Percentiles rank a stretch among this genome's conserved stretches.
Conservation (phyloP, 2,329 filamentous ascomycete genomes). For the Colletotrichum brevisporum region DNA sequence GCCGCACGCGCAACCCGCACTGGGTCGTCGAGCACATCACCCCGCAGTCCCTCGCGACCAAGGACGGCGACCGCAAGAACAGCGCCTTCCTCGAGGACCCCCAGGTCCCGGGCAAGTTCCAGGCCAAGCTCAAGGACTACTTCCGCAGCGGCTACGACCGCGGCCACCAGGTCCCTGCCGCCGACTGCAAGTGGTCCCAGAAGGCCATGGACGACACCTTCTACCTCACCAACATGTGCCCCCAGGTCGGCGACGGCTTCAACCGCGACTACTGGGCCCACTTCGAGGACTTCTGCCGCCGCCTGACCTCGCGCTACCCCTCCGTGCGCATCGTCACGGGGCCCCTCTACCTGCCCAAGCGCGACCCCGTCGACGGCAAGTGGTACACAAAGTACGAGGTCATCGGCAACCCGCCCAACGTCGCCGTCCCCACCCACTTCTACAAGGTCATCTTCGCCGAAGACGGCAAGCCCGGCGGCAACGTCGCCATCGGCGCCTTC, state of each 20-base stretch:
- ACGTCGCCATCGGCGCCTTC: slow-evolving; percentile 92
- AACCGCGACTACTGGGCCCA: slow-evolving; percentile 99
- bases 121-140: slow-evolving; percentile 93
- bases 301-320: slow-evolving; percentile 85
- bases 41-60: slow-evolving; percentile 80
- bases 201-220: slow-evolving; percentile 96
- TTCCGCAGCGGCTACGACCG: slow-evolving; percentile 95
- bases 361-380: slow-evolving; percentile 86
- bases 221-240: slow-evolving; percentile 95
- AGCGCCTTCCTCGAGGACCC: slow-evolving; percentile 87
- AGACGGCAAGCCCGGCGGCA: slow-evolving; percentile 77
- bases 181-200: slow-evolving; percentile 96
- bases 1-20: slow-evolving; percentile 88
- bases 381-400: slow-evolving; percentile 97
- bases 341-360: slow-evolving; percentile 90
- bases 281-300: slow-evolving; percentile 95
- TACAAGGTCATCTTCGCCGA: slow-evolving; percentile 99
- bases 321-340: slow-evolving; percentile 93
- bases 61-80: slow-evolving; percentile 86
- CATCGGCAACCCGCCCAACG: slow-evolving; percentile 91
- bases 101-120: slow-evolving; percentile 85
- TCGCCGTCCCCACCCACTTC: slow-evolving; percentile 98
- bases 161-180: slow-evolving; percentile 96
- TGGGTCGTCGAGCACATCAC: slow-evolving; percentile 99
- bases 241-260: slow-evolving; percentile 97